phyloP scores from a whole-genome alignment of 352 stramenopile species.

The Phytopythium aichiense region DNA sequence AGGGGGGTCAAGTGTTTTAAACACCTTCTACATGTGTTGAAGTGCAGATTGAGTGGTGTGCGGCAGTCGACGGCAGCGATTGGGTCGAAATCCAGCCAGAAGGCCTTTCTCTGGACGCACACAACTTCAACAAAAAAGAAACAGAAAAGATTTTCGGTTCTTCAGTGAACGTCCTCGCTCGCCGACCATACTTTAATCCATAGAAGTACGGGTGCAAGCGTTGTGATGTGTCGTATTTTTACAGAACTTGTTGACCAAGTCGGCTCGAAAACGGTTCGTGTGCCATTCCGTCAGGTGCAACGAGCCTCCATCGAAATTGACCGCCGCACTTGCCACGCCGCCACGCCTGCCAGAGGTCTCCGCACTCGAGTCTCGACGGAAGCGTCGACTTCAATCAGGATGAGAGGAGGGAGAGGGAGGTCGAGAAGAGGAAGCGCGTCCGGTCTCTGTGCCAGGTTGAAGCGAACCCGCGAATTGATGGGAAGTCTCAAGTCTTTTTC shows the following conservation, averaged over 20 bases:
- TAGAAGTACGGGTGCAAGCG: background rate
- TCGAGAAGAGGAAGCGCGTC: slow-evolving; percentile 1
- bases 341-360: background rate
- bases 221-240: background rate
- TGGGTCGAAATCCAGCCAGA: slow-evolving; percentile 17
- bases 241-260: background rate
- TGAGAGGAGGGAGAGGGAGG: slow-evolving; percentile 7
- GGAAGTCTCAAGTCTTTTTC: slow-evolving; percentile 2
- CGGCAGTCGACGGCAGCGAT: slow-evolving; percentile 9
- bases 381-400: slow-evolving; percentile 16
- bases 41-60: slow-evolving; percentile 33
- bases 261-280: background rate
- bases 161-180: background rate
- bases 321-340: too few species aligned
- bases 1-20: slow-evolving; percentile 17
- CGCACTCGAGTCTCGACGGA: background rate
- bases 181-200: slow-evolving; percentile 1
- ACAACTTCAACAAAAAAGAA: slow-evolving; percentile 75
- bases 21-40: slow-evolving; percentile 31
- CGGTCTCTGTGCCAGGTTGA: slow-evolving; percentile 34
- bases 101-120: slow-evolving; percentile 19
- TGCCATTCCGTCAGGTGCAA: too few species aligned
- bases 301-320: too few species aligned
- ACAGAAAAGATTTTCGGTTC: slow-evolving; percentile 10
- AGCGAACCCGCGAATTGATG: slow-evolving; percentile 17